Evolutionary conservation across 139 green algal genomes (phyloP), one percentile per base, ranked within the genome.

Genomic region (Picochlorum sp.): DNA sequence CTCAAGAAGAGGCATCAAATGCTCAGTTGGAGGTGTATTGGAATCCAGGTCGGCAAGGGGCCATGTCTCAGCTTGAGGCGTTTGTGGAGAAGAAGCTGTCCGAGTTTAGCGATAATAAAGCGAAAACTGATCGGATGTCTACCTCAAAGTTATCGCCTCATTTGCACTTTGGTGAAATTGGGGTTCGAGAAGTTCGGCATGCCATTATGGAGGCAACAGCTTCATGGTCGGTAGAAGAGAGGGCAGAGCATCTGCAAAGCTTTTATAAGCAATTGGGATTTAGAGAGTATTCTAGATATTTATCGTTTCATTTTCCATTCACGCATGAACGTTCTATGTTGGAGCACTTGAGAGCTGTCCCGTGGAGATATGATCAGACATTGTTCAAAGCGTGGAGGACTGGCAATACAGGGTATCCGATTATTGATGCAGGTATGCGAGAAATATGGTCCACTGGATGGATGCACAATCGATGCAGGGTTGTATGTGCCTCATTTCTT

Each of bases 241-340:
- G 34, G 54, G 60, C 34, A 16, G 41, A 62, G 51, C 47, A 54
- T 21, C 57, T 49, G 46, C 83, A 76, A 56, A 24, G 68, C n/a
- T 96, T 95, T 76, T 63, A 95, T 73, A 76, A 80, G 26, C 84
- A 96, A 77, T 66, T 96, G 68, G 89, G 83, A 6, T 92, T 90
- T 71, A 75, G 90, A 15, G 90, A 97, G 81, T 97, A 96, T 71
- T 73, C 56, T 23, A 80, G 87, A 67, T 97, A 97, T 81, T 82
- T 97, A 34, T 82, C 80, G 46, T 97, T 96, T 82, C 89, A 96
- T 82, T 96, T 92, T 83, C 90, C 90, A 50, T 97, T 97, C 83
- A 92, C 92, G 37, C 88, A 92, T 65, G 87, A 97, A 74, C 75
- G 90, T 47, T 84, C 89, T 8, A 75, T 97, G 75, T 83, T 97